These are phyloP conservation scores for Blastobotrys buckinghamii DNA, from an alignment of 1,139 yeast species.

Conservation along the genomic window DNA sequence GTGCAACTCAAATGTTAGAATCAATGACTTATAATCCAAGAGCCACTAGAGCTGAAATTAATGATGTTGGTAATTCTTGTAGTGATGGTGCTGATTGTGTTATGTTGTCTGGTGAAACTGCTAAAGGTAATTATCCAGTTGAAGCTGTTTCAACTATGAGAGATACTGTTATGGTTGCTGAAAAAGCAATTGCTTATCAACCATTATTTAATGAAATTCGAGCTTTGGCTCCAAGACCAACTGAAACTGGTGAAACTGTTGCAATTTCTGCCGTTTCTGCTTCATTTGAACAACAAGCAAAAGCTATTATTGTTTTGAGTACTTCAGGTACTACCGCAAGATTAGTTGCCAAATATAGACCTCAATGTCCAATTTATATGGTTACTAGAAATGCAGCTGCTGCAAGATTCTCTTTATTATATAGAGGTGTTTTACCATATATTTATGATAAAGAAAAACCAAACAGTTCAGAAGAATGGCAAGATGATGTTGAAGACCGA, in stretches of 20 bases:
- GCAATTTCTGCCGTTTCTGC: slow-evolving; percentile 97
- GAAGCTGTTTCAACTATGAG: slow-evolving; percentile 99
- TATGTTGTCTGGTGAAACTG: slow-evolving; percentile 99
- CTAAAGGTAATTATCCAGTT: slow-evolving; percentile 96
- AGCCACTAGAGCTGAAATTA: slow-evolving; percentile 99
- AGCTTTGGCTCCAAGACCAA: slow-evolving; percentile 78
- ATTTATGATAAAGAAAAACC: slow-evolving; percentile 63
- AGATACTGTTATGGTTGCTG: slow-evolving; percentile 94
- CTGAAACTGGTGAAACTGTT: slow-evolving; percentile 92
- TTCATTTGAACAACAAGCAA: slow-evolving; percentile 91
- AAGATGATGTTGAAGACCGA: slow-evolving; percentile 92
- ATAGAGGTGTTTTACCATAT: slow-evolving; percentile 98
- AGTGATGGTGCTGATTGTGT: slow-evolving; percentile 99
- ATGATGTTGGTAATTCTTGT: slow-evolving; percentile 98
- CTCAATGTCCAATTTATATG: slow-evolving; percentile 96
- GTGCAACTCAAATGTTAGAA: slow-evolving; percentile 99
- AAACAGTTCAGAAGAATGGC: slow-evolving; percentile 66
- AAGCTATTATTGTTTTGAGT: slow-evolving; percentile 93
- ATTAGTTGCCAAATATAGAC: slow-evolving; percentile 95
- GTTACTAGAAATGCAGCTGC: slow-evolving; percentile 92
- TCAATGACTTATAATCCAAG: slow-evolving; percentile 99
- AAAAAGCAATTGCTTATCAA: slow-evolving; percentile 90
- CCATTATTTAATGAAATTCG: slow-evolving; percentile 87
- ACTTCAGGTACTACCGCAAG: slow-evolving; percentile 95
- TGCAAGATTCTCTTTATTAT: slow-evolving; percentile 92